These are phyloP conservation scores for Neonectria neomacrospora DNA, from an alignment of 2,329 filamentous ascomycete species.

Conservation along the genomic window DNA sequence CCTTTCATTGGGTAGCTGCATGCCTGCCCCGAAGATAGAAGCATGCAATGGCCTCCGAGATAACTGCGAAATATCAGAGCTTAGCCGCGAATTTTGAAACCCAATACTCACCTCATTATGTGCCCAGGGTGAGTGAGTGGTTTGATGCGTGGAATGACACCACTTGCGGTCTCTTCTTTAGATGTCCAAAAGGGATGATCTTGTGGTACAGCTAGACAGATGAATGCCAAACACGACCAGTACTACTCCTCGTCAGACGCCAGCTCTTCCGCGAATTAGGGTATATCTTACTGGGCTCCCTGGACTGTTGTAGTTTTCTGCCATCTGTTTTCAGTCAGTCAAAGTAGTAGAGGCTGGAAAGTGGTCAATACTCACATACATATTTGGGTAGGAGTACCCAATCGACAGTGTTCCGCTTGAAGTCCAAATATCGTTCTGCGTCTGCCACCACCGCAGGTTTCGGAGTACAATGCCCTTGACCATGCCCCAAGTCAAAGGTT, in stretches of 20 bases:
- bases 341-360: conserved; percentile 23
- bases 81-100: background rate
- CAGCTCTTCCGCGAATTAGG: conserved; percentile 21
- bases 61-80: conserved; percentile 54
- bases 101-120: conserved; percentile 65
- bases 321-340: conserved; percentile 61
- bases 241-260: conserved; percentile 60
- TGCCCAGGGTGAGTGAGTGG: conserved; percentile 75
- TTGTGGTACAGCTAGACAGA: conserved; percentile 75
- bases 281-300: conserved; percentile 63
- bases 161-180: conserved; percentile 69
- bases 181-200: conserved; percentile 81
- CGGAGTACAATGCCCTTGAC: conserved; percentile 80
- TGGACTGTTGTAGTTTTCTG: conserved; percentile 86
- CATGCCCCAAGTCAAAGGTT: conserved; percentile 80
- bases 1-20: conserved; percentile 86
- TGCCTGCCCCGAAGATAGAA: conserved; percentile 81
- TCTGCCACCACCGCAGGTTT: conserved; percentile 84
- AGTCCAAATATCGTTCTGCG: conserved; percentile 78
- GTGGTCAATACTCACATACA: conserved; percentile 62
- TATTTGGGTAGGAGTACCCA: conserved; percentile 83
- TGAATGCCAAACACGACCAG: conserved; percentile 84
- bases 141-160: conserved; percentile 67
- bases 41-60: conserved; percentile 78
- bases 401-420: conserved; percentile 79